Evolutionary conservation across 495 filamentous ascomycete species (phyloP), one percentile per base, ranked within the genome.

Genomic region (Jackrogersella minutella): DNA sequence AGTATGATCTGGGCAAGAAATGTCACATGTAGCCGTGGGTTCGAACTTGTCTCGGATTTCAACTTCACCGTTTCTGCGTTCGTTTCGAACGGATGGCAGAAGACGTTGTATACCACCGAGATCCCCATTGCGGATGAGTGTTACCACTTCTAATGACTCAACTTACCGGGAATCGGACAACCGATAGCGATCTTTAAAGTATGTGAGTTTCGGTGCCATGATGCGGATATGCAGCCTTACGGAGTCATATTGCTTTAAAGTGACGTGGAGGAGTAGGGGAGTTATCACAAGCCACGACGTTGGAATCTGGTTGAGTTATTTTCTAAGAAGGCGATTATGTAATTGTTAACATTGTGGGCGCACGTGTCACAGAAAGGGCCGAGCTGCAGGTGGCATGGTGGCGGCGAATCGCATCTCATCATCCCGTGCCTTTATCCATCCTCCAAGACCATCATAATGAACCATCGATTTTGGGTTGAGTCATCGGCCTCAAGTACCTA

Each of bases 81-180:
- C 22, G 67, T 70, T 17, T 24, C 21, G 5, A 47, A 55, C 39
- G 13, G 22, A 26, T 70, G 62, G 62, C 7, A 54, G 51, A 58
- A 56, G 31, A 44, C 46, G 5, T 46, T 66, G 11, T 70, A 70
- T 28, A 62, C 31, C 33, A 62, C 58, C 21, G 40, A 62, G 16
- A 41, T 66, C 30, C 67, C 67, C n/a, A 51, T 70, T 30, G 33
- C 36, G 10, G 67, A 70, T 44, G 52, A 66, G 58, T 70, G 67
- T 40, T 64, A 44, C 41, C 55, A 33, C 19, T 64, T 64, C 40
- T 69, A 36, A 63, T 19, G 26, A 31, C 54, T 47, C 39, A 31
- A 17, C 24, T 49, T 0, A 47, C 16, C 17, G 26, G 17, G 9
- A 21, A 31, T 17, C 37, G 10, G 30, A 31, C 19, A 34, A 24